Evolutionary conservation across 306 rosid species (phyloP).

Genomic region (Ochetophila trinervis): DNA sequence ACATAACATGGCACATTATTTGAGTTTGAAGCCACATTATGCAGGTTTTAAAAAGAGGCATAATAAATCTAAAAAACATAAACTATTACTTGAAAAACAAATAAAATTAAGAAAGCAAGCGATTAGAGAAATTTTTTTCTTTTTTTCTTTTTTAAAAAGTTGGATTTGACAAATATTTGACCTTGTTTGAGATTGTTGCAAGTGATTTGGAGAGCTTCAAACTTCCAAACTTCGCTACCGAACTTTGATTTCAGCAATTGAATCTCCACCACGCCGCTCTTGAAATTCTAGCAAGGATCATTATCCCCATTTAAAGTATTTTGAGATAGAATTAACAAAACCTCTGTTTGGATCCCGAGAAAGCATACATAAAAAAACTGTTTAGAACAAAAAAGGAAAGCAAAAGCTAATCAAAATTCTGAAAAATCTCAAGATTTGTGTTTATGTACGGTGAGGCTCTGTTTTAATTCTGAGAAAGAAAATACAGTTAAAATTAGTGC

Average conservation of each 20-base stretch:
- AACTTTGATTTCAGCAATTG: conserved; percentile 42
- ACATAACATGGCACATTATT: conserved; percentile 1
- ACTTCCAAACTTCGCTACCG: conserved; percentile 44
- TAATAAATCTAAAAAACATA: too few species aligned
- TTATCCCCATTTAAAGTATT: not conserved
- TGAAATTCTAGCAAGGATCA: conserved; percentile 46
- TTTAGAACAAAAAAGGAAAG: too few species aligned
- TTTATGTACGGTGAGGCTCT: too few species aligned
- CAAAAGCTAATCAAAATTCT: too few species aligned
- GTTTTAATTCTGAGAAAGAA: too few species aligned
- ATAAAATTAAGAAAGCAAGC: not conserved
- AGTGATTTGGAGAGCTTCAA: conserved; percentile 54
- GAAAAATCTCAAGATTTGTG: too few species aligned
- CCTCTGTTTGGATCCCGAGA: conserved; percentile 12
- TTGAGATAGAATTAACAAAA: not conserved
- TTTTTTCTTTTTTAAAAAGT: too few species aligned
- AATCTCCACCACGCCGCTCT: conserved; percentile 41
- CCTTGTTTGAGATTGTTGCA: conserved; percentile 50
- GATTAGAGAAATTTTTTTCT: not conserved
- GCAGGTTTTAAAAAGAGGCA: not conserved
- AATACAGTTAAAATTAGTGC: too few species aligned
- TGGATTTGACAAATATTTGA: not conserved
- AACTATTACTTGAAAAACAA: too few species aligned
- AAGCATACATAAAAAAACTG: not conserved
- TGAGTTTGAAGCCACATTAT: not conserved